Evolutionary conservation across 2,329 filamentous ascomycete species (phyloP).

Genomic region (Chaetomiaceae sp.): DNA sequence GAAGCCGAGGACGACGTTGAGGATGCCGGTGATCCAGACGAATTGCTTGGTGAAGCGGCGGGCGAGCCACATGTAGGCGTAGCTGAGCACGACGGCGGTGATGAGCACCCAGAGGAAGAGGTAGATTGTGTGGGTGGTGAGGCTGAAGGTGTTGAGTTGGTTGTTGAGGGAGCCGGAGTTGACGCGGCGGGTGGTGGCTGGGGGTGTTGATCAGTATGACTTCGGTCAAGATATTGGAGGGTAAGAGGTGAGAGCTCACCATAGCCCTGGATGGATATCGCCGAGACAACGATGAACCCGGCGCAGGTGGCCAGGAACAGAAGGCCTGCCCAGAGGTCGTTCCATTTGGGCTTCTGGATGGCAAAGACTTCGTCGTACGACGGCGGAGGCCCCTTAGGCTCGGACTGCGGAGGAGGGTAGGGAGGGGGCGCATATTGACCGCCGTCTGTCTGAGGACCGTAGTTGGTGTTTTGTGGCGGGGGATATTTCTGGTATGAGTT

Average conservation of each 20-base stretch:
- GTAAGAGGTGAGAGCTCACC: constrained; percentile 33
- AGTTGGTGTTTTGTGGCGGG: constrained; percentile 6
- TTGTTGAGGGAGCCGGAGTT: constrained; percentile 72
- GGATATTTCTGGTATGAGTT: constrained; percentile 22
- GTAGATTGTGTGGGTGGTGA: constrained; percentile 80
- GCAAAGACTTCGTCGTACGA: constrained; percentile 79
- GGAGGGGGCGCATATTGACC: constrained; percentile 20
- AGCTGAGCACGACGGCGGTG: constrained; percentile 70
- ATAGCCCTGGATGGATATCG: constrained; percentile 71
- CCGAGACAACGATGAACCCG: constrained; percentile 75
- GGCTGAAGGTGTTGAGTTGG: constrained; percentile 57
- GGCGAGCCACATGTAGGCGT: constrained; percentile 69
- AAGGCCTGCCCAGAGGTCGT: constrained; percentile 85
- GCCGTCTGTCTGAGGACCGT: constrained; percentile 6
- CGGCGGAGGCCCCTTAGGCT: constrained; percentile 40
- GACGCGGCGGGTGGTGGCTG: constrained; percentile 50
- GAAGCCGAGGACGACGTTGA: constrained; percentile 81
- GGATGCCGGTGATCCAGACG: constrained; percentile 86
- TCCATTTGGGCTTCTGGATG: constrained; percentile 77
- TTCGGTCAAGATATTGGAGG: not conserved
- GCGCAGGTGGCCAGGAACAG: constrained; percentile 40
- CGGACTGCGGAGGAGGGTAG: constrained; percentile 15
- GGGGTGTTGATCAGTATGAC: not conserved
- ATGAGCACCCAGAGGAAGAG: constrained; percentile 76
- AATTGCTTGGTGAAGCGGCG: constrained; percentile 81